Base-by-base conservation (phyloP, 306 rosid genomes). In the Trifolium repens region DNA sequence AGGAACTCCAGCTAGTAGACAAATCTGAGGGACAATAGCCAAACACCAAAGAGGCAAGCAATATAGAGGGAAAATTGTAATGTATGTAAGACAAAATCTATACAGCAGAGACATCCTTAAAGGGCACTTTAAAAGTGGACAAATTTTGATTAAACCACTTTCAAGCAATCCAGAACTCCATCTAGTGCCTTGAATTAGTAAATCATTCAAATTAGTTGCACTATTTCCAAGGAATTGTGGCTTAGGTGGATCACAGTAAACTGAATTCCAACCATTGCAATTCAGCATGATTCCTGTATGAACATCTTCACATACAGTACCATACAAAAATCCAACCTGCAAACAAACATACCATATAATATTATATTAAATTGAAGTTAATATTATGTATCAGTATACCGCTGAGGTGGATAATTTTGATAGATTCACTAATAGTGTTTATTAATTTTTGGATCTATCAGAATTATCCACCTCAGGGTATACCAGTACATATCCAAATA, bases 171-270 rank as follows among this genome's bases (percentile, higher is more conserved):
- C 98, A 16, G 88, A 79, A 70, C 67, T 17, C 98, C 88, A 89
- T 76, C 94, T 86, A 2, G 75, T 82, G 72, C 74, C 90, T 76
- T 93, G 98, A 55, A 87, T 74, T 72, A 91, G 44, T 13, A 79
- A 58, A 22, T 89, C 96, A 76, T 89, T 84, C 83, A 90, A 79
- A 72, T 71, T 86, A 4, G 88, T 89, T 8, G 80, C 64, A 9
- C 86, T 87, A 42, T 74, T 43, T 11, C 98, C 98, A 50, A 85
- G 78, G 77, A 93, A 93, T 57, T 86, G 94, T 26, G 96, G 89
- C 71, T 67, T 85, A 8, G 81, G 9, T 59, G 98, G 88, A 30
- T 87, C 54, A 68, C 80, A 83, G 40, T 73, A 90, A 64, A 90
- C 85, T 10, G 93, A 90, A 39, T 35, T 89, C 94, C 96, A 93